Conservation (phyloP, 805 yeast genomes). For the Monosporozyma solicola region DNA sequence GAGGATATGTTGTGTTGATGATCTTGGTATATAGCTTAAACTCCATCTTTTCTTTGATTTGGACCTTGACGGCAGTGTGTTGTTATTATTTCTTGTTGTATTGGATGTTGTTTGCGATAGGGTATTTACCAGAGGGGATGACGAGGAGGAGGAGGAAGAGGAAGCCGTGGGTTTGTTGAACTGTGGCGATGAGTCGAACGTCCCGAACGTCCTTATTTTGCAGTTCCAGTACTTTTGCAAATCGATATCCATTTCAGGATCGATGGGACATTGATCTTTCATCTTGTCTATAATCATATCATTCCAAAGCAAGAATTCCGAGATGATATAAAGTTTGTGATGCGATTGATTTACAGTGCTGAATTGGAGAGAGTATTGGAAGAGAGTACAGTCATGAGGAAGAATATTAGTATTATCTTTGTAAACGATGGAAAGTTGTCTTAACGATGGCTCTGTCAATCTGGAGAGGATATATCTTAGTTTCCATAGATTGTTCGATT, state of each 20-base stretch:
- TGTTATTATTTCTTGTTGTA: background rate
- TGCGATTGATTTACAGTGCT: background rate
- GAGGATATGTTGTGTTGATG: conserved; percentile 5
- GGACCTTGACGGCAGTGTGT: background rate
- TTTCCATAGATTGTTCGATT: conserved; percentile 34
- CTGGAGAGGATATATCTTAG: background rate
- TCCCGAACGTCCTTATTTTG: conserved; percentile 29
- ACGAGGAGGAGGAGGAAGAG: background rate
- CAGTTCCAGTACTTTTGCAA: conserved; percentile 50
- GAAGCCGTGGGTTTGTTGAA: background rate
- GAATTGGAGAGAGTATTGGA: conserved; percentile 46
- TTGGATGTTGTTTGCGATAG: background rate
- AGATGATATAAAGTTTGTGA: conserved; percentile 24
- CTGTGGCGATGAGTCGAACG: background rate
- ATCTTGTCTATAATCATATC: conserved; percentile 44
- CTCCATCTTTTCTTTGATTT: conserved; percentile 7
- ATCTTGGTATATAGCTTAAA: conserved; percentile 5
- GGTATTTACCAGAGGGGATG: background rate
- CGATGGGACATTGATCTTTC: conserved; percentile 3
- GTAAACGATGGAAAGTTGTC: background rate
- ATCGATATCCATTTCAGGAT: conserved; percentile 30
- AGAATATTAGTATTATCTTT: conserved; percentile 5
- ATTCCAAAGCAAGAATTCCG: conserved; percentile 51
- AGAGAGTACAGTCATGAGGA: conserved; percentile 10
- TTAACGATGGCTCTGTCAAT: background rate